Conservation (phyloP, 1,284 basidiomycete species). For the Cryptococcus depauperatus region DNA sequence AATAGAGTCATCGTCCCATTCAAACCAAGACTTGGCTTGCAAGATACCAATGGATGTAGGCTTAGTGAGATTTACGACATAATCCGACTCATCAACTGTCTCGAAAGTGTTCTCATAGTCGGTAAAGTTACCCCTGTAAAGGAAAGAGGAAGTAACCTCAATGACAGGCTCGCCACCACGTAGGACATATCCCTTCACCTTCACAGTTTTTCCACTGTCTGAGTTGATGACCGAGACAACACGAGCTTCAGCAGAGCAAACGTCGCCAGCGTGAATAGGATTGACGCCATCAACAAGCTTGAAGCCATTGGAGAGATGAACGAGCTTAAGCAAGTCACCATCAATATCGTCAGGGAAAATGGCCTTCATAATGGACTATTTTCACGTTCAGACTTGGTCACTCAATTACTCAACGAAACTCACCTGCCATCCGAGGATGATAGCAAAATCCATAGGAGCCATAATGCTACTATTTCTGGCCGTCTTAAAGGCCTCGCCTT, state of each 20-base stretch:
- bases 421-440: slow-evolving; percentile 95
- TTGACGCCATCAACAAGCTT: slow-evolving; percentile 69
- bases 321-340: slow-evolving; percentile 88
- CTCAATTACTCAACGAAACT: slow-evolving; percentile 25
- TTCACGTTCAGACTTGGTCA: slow-evolving; percentile 8
- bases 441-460: slow-evolving; percentile 97
- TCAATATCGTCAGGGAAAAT: slow-evolving; percentile 89
- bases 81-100: slow-evolving; percentile 78
- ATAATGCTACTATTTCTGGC: slow-evolving; percentile 61
- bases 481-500: slow-evolving; percentile 80
- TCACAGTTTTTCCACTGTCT: slow-evolving; percentile 87
- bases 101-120: slow-evolving; percentile 97
- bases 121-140: slow-evolving; percentile 88
- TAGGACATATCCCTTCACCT: slow-evolving; percentile 78
- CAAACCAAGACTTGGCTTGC: slow-evolving; percentile 95
- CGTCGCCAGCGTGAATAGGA: slow-evolving; percentile 74
- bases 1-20: slow-evolving; percentile 77
- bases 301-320: slow-evolving; percentile 96
- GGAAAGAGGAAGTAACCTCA: slow-evolving; percentile 89
- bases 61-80: slow-evolving; percentile 64
- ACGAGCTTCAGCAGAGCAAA: slow-evolving; percentile 79
- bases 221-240: slow-evolving; percentile 86
- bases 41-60: slow-evolving; percentile 83
- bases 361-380: slow-evolving; percentile 86
- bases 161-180: slow-evolving; percentile 72